Conservation (phyloP, 2,329 filamentous ascomycete species). For the Saccharata proteae region DNA sequence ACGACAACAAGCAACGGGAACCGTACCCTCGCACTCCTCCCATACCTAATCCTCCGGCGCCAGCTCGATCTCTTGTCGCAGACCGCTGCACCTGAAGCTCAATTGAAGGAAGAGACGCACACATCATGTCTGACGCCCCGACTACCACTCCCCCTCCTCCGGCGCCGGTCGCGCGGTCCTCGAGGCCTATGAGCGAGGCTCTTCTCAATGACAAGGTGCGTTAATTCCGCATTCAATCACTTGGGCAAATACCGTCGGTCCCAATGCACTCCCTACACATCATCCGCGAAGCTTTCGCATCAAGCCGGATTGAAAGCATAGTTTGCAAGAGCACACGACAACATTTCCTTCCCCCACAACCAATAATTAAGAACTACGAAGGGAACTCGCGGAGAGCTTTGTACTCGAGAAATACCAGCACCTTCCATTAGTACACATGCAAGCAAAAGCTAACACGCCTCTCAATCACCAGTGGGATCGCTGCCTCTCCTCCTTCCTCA, state of each 20-base stretch:
- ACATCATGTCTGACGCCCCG: conserved; percentile 47
- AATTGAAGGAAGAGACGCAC: too few species aligned
- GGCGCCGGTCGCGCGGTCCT: conserved; percentile 55
- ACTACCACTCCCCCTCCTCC: conserved; percentile 40
- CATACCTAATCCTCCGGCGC: too few species aligned
- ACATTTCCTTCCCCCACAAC: too few species aligned
- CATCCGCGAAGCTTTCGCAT: conserved; percentile 8
- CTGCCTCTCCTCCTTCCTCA: conserved; percentile 92
- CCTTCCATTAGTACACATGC: conserved; percentile 17
- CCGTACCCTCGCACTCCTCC: too few species aligned
- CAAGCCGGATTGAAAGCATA: too few species aligned
- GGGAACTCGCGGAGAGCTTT: neutral
- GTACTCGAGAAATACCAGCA: too few species aligned
- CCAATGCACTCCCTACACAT: neutral
- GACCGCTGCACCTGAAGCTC: too few species aligned
- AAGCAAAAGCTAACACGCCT: conserved; percentile 6
- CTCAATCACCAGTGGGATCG: conserved; percentile 72
- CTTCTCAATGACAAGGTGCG: conserved; percentile 97
- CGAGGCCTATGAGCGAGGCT: conserved; percentile 84
- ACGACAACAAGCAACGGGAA: too few species aligned
- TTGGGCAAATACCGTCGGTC: neutral
- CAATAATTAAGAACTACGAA: too few species aligned
- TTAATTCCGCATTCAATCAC: too few species aligned
- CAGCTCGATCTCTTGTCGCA: too few species aligned
- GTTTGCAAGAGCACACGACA: too few species aligned